Base-by-base conservation (phyloP, 129 eudicot genomes). In the Dittrichia graveolens region DNA sequence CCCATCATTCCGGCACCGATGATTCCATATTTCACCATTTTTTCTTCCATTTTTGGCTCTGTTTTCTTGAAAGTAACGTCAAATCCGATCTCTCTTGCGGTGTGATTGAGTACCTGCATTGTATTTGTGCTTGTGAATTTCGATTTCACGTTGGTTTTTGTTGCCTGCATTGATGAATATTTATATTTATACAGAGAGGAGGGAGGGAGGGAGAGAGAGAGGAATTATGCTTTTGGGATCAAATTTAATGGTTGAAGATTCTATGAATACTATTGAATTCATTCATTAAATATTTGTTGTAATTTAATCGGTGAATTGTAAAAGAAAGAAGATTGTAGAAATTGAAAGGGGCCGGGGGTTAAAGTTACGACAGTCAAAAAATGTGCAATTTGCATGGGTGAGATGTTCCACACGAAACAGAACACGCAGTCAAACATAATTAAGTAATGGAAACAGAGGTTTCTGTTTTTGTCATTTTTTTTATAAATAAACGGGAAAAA, bases 1-100 rank as follows among this genome's bases (percentile, higher is more conserved):
- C 99, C 99, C 99, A 95, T 95, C 99, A 95, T 95, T 50, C 99
- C 99, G 3, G 81, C 97, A 6, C 99, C 99, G n/a, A 95, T 85
- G 49, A 95, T 86, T 47, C 99, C 99, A 77, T 95, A 95, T 52
- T 71, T 90, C 24, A 90, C 86, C 43, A 78, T 56, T 9, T 57
- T 69, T 16, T 19, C 83, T 16, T 14, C 85, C 76, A 68, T 43
- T 62, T 53, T 61, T 41, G 8, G 41, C 14, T n/a, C 35, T 0
- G 3, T 7, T 38, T 50, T 12, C n/a, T 42, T 44, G 31, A 14
- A 41, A 42, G 50, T 54, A 34, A 58, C 18, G 10, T 18, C 65
- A 4, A 65, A 56, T 31, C 48, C 73, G 49, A 65, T 54, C 12
- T 48, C 72, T 34, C 13, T 34, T 15, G 47, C 42, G 40, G 31